Conservation (phyloP, 192 early-diverging fungal genomes). For the Mortierella alpina region DNA sequence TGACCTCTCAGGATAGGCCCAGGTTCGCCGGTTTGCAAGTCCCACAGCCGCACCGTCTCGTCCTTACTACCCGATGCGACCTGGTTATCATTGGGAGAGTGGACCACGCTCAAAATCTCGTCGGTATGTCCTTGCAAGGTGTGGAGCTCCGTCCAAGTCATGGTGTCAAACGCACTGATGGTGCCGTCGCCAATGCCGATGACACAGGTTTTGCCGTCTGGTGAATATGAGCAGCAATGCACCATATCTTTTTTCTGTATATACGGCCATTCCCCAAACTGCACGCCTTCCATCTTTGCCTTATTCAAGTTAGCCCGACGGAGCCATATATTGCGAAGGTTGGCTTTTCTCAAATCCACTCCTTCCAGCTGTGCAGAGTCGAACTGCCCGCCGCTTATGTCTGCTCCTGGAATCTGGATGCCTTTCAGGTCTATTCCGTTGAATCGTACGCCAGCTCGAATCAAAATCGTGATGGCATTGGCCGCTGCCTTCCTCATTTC, state of each 20-base stretch:
- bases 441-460: slow-evolving; percentile 5
- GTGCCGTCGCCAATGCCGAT: neutral
- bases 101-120: neutral
- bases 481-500: slow-evolving; percentile 4
- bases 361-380: slow-evolving; percentile 21
- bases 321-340: slow-evolving; percentile 10
- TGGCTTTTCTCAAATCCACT: slow-evolving; percentile 3
- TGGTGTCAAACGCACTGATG: neutral
- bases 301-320: slow-evolving; percentile 14
- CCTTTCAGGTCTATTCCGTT: slow-evolving; percentile 6
- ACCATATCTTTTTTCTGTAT: neutral
- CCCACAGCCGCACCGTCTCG: slow-evolving; percentile 9
- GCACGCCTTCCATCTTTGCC: slow-evolving; percentile 12
- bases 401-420: slow-evolving; percentile 22
- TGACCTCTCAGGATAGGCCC: neutral
- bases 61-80: neutral
- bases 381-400: slow-evolving; percentile 12
- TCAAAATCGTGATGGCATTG: slow-evolving; percentile 28
- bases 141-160: neutral
- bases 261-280: slow-evolving; percentile 18
- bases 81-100: neutral
- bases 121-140: neutral
- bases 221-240: slow-evolving; percentile 8
- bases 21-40: slow-evolving; percentile 5
- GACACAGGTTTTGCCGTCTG: neutral